Conservation (phyloP, 768 basidiomycete genomes). For the Pleurotus sapidus region DNA sequence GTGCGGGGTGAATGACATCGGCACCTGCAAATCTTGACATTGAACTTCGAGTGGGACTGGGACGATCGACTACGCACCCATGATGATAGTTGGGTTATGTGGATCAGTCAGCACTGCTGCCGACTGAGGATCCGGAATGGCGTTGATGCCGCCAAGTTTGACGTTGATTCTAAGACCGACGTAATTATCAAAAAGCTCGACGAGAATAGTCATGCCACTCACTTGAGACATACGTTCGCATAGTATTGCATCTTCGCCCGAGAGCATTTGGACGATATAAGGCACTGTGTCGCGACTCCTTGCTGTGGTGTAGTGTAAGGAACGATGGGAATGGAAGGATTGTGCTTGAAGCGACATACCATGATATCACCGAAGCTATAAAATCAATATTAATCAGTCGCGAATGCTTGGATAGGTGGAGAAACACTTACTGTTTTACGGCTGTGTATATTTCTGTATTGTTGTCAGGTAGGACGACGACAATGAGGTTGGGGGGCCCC, state of each 20-base stretch:
- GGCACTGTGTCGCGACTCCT: conserved; percentile 78
- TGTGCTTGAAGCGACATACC: background rate
- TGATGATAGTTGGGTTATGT: conserved; percentile 71
- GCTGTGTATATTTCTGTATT: conserved; percentile 75
- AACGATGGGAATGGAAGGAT: background rate
- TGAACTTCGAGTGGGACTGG: background rate
- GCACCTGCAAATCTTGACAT: conserved; percentile 45
- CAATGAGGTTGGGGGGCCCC: conserved; percentile 45
- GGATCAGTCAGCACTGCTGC: conserved; percentile 66
- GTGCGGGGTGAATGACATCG: conserved; percentile 81
- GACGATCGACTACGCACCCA: conserved; percentile 44
- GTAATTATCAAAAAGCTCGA: background rate
- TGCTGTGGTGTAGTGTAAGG: conserved; percentile 31
- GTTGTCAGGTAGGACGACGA: conserved; percentile 69
- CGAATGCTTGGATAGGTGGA: too few species aligned
- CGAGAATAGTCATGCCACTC: conserved; percentile 18
- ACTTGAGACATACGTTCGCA: conserved; percentile 82
- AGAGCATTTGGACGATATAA: conserved; percentile 64
- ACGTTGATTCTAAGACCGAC: conserved; percentile 63
- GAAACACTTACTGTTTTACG: conserved; percentile 79
- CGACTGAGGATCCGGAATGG: conserved; percentile 66
- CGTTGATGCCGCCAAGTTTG: conserved; percentile 82
- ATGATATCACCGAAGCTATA: conserved; percentile 62
- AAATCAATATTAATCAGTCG: background rate
- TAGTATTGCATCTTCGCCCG: conserved; percentile 74